A percentile compares a stretch with the other conserved stretches of the same genome.
These are phyloP conservation scores for Eudorina sp. DNA, from an alignment of 139 green algal species.

Conservation along the genomic window DNA sequence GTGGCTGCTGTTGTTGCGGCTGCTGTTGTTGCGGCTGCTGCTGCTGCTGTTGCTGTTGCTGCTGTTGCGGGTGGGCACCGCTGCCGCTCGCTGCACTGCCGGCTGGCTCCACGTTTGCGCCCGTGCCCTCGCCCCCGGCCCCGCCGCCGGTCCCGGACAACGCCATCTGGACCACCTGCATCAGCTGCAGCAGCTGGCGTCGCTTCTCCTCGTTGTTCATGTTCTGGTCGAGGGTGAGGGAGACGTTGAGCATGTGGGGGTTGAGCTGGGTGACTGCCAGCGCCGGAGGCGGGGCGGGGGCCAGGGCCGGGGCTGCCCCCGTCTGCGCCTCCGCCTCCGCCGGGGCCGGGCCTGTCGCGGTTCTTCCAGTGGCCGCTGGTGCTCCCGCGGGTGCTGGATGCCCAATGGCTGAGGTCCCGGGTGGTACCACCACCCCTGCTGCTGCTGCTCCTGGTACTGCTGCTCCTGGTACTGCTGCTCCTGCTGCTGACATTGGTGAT, in stretches of 20 bases:
- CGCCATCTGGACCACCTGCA: background rate
- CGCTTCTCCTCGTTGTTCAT: background rate
- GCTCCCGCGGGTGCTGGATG: background rate
- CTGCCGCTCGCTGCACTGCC: background rate
- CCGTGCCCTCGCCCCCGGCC: no score
- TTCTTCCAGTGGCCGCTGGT: background rate
- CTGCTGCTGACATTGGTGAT: background rate
- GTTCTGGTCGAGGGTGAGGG: background rate
- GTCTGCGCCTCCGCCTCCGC: background rate
- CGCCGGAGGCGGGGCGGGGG: background rate
- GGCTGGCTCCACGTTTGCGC: no score
- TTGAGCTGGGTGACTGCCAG: background rate
- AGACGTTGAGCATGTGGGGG: background rate
- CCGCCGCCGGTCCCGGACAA: background rate
- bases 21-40: background rate
- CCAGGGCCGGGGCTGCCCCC: background rate
- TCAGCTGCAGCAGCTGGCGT: background rate
- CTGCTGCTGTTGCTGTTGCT: background rate
- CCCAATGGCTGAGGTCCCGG: no score
- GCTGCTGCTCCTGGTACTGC: background rate
- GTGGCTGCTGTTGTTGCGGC: background rate
- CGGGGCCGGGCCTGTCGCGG: background rate
- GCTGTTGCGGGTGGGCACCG: background rate
- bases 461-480: background rate
- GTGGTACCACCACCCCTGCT: no score